A percentile compares a stretch with the other conserved stretches of the same genome.
phyloP scores from a whole-genome alignment of 768 basidiomycete genomes.

The Boletellus sp. region DNA sequence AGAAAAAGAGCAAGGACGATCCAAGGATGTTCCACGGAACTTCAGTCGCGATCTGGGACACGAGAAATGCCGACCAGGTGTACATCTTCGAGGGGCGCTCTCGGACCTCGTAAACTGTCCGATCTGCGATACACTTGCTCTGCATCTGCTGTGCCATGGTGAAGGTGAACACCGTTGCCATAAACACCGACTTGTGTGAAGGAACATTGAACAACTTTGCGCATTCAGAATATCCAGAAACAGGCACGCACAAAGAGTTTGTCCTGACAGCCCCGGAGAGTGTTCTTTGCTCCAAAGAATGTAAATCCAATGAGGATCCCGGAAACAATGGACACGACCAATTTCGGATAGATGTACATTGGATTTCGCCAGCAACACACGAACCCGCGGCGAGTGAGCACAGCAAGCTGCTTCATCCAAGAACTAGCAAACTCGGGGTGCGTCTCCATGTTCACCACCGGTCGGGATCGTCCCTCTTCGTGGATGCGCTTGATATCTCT shows the following conservation, averaged over 20 bases:
- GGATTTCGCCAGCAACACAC: slow-evolving; percentile 40
- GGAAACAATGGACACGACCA: slow-evolving; percentile 32
- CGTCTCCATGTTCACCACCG: slow-evolving; percentile 16
- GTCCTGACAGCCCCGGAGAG: slow-evolving; percentile 40
- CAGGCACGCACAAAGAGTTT: slow-evolving; percentile 38
- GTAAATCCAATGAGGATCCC: slow-evolving; percentile 43
- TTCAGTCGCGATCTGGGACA: slow-evolving; percentile 48
- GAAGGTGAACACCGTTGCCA: slow-evolving; percentile 41
- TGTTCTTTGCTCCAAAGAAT: slow-evolving; percentile 35
- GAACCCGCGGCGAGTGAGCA: slow-evolving; percentile 32
- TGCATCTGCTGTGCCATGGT: slow-evolving; percentile 59
- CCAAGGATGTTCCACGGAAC: slow-evolving; percentile 42
- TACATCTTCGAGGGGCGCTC: slow-evolving; percentile 65
- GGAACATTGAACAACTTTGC: not conserved
- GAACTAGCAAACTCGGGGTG: slow-evolving; percentile 35
- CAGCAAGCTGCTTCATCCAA: slow-evolving; percentile 36
- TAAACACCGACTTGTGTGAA: slow-evolving; percentile 43
- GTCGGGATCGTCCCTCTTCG: slow-evolving; percentile 30
- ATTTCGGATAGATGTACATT: slow-evolving; percentile 38
- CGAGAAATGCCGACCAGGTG: slow-evolving; percentile 56
- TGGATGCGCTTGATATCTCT: slow-evolving; percentile 44
- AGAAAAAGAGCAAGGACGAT: slow-evolving; percentile 40
- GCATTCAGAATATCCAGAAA: rapidly evolving
- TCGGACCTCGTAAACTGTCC: slow-evolving; percentile 57
- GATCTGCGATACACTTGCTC: slow-evolving; percentile 51